Percentiles rank a stretch among this genome's conserved stretches.
phyloP scores from a whole-genome alignment of 2,329 filamentous ascomycete species.

The Colletotrichum truncatum region DNA sequence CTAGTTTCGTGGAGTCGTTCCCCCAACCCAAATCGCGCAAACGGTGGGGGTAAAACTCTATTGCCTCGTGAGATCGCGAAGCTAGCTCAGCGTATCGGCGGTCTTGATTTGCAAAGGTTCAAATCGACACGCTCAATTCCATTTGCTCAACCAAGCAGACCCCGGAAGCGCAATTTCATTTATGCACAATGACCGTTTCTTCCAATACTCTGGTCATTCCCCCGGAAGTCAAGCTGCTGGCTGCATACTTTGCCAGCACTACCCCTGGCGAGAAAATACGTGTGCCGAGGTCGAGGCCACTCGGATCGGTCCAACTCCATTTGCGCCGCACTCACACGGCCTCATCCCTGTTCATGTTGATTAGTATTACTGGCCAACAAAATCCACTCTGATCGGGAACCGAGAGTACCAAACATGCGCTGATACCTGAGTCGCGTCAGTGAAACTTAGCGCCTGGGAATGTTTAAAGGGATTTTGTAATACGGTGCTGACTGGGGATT shows the following conservation, averaged over 20 bases:
- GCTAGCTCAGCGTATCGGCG: background rate
- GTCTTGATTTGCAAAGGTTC: background rate
- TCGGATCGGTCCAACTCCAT: background rate
- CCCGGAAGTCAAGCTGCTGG: background rate
- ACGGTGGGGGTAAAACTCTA: too few relatives aligned
- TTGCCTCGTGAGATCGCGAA: background rate
- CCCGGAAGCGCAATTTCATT: constrained; percentile 13
- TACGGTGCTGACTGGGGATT: too few relatives aligned
- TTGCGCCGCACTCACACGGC: background rate
- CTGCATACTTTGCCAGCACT: background rate
- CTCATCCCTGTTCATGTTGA: background rate
- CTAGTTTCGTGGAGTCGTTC: background rate
- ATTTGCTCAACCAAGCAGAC: background rate
- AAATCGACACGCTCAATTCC: background rate
- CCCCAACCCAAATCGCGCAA: background rate
- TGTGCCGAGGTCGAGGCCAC: constrained; percentile 9
- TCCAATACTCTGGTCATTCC: background rate
- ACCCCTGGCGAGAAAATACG: background rate
- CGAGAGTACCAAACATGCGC: background rate
- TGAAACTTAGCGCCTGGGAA: too few relatives aligned
- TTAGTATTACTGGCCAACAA: background rate
- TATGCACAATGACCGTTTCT: background rate
- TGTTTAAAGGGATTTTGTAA: too few relatives aligned
- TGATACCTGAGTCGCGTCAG: background rate
- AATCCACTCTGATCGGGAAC: background rate